Evolutionary conservation across 495 filamentous ascomycete species (phyloP), one percentile per base, ranked within the genome.

Genomic region (Baudoinia panamericana): DNA sequence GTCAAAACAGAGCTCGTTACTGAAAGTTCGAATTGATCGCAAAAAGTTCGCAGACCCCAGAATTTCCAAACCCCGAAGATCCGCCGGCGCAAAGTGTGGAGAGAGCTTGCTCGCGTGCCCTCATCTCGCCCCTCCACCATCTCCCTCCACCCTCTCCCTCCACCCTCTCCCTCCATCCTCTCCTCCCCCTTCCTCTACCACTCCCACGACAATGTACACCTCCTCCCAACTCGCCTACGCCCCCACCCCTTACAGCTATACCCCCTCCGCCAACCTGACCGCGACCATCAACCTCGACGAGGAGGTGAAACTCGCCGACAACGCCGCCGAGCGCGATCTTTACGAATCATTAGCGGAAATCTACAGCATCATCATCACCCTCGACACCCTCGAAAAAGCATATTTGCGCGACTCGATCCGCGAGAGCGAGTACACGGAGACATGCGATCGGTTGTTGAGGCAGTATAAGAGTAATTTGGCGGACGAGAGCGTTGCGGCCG

Each of bases 331-430:
- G 61, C 76, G 88, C 19, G 88, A 96, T 55, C 74, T 96, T 3
- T 82, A 93, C 63, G 90, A 95, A 55, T 95, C 90, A 1, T 72
- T 99, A 9, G 90, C 88, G 35, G 90, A 99, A 55, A 78, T 99
- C 35, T 96, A 96, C 63, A 92, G 85, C 63, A 94, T 99, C 43
- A 88, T 96, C 17, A 72, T 94, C 42, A 95, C 90, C 0, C 65
- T 99, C 16, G 90, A 99, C 54, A 87, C 87, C 37, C 69, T 99
- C 5, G 90, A 99, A 54, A 94, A 92, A 57, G 92, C 90, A 11
- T 96, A 88, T 64, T 78, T 96, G 31, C 88, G 92, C 61, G 90
- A 99, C 67, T 87, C 84, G 13, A 83, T 99, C 30, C 73, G 78
- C 5, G 87, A 95, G 57, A 66, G 68, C 41, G 85, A 94, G 55